Evolutionary conservation across 1,139 yeast species (phyloP), one percentile per base, ranked within the genome.

Genomic region (Arxiozyma bovina): DNA sequence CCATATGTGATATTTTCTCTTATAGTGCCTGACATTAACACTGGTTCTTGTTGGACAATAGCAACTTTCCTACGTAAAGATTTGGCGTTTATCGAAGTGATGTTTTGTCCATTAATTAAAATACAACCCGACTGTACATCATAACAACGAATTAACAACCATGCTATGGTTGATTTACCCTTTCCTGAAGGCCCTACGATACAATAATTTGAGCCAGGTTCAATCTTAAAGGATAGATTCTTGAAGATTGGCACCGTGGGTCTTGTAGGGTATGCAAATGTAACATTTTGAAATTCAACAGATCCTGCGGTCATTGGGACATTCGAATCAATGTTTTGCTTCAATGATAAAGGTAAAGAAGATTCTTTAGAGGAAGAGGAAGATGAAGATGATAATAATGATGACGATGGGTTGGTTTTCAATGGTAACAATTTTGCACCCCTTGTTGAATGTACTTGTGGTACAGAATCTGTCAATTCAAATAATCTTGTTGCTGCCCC

Each of bases 101-200:
- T 81, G 61, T 87, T 80, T 60, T 84, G 81, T 20, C 82, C 85
- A 63, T 90, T 94, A 42, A 91, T 77, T 21, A 77, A 65, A 48
- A 91, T 83, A 43, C 70, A 63, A 8, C 98, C 98, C 0, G 71
- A 63, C 0, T 73, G 65, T 4, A 96, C 95, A 63, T 88, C 90
- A 67, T 93, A 93, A 68, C 87, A 89, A 53, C 96, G 74, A 56
- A 90, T 72, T 54, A 93, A 69, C 54, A 93, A 72, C 38, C 93
- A 87, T 1, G 95, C 82, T 43, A 93, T 83, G 0, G 97, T 91
- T 0, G 96, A 88, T 70, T 93, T 93, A 40, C 98, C 99, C 59
- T 94, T 83, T 20, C 99, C 98, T 3, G 96, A 87, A 4, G 97
- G 97, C 0, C 98, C 99, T 17, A 91, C 98, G 60, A 93, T 82